Evolutionary conservation across 768 basidiomycete genomes (phyloP).

Genomic region (Leucosporidium scottii): DNA sequence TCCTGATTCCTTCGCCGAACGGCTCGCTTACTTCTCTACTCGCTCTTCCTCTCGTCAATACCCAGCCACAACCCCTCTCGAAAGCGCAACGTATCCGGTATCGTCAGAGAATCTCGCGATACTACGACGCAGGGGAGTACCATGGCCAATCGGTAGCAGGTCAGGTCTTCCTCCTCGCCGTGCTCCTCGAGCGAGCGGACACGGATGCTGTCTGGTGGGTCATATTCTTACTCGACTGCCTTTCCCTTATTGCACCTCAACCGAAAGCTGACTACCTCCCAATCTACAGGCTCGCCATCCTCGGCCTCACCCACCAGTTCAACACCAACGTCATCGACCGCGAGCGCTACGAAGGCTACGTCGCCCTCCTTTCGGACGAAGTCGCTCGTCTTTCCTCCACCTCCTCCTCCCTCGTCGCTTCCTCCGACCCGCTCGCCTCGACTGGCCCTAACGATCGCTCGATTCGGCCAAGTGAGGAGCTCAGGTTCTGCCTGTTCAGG

Average conservation of each 20-base stretch:
- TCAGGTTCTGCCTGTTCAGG: slow-evolving; percentile 87
- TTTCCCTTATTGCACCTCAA: not conserved
- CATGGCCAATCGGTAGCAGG: slow-evolving; percentile 84
- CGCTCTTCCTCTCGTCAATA: slow-evolving; percentile 1
- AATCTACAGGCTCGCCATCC: slow-evolving; percentile 68
- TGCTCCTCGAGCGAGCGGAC: slow-evolving; percentile 81
- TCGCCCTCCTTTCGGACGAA: slow-evolving; percentile 77
- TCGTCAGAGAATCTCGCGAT: slow-evolving; percentile 61
- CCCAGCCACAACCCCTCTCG: slow-evolving; percentile 55
- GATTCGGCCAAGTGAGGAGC: slow-evolving; percentile 75
- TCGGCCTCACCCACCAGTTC: slow-evolving; percentile 91
- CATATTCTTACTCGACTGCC: not conserved
- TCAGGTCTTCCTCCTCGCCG: slow-evolving; percentile 81
- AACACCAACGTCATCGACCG: slow-evolving; percentile 78
- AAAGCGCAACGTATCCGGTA: slow-evolving; percentile 63
- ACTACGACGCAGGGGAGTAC: slow-evolving; percentile 78
- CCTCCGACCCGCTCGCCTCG: slow-evolving; percentile 38
- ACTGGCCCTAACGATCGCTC: slow-evolving; percentile 66
- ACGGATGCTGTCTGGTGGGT: slow-evolving; percentile 85
- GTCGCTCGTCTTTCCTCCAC: slow-evolving; percentile 62
- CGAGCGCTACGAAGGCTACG: slow-evolving; percentile 71
- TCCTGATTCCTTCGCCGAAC: not conserved
- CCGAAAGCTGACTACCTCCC: not conserved
- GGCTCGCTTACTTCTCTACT: not conserved
- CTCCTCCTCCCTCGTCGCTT: slow-evolving; percentile 18